Evolutionary conservation across 768 basidiomycete species (phyloP).

Genomic region (Agrocybe pediades): DNA sequence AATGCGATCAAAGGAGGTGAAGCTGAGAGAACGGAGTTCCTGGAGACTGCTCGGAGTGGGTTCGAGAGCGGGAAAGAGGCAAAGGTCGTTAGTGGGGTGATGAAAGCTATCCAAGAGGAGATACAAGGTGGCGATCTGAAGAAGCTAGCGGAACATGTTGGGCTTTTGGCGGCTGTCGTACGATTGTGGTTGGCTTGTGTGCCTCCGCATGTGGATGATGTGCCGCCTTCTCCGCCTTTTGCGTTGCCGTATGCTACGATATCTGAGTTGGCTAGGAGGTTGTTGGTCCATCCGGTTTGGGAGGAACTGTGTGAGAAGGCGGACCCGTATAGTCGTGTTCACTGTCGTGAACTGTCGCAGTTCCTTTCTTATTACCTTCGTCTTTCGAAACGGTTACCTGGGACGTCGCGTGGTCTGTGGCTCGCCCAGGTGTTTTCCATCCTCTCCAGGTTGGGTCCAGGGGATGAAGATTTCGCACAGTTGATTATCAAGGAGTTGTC

Average conservation of each 20-base stretch:
- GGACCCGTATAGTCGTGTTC: slow-evolving; percentile 27
- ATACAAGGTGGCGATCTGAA: slow-evolving; percentile 27
- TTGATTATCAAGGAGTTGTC: slow-evolving; percentile 42
- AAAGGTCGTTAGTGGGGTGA: slow-evolving; percentile 34
- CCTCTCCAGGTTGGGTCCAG: slow-evolving; percentile 58
- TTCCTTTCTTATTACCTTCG: slow-evolving; percentile 57
- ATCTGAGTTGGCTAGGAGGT: slow-evolving; percentile 49
- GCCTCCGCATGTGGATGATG: slow-evolving; percentile 39
- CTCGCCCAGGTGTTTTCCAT: slow-evolving; percentile 65
- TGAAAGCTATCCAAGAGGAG: slow-evolving; percentile 33
- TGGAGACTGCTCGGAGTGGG: slow-evolving; percentile 35
- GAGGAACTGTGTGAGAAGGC: slow-evolving; percentile 23
- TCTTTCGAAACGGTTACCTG: slow-evolving; percentile 60
- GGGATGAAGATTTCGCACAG: slow-evolving; percentile 68
- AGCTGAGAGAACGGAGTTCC: slow-evolving; percentile 49
- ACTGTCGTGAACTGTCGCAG: slow-evolving; percentile 54
- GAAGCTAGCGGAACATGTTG: slow-evolving; percentile 35
- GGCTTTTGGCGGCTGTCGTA: slow-evolving; percentile 47
- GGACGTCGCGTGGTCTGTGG: slow-evolving; percentile 60
- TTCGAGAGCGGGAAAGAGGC: slow-evolving; percentile 44
- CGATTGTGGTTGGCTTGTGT: slow-evolving; percentile 69
- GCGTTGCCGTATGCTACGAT: slow-evolving; percentile 57
- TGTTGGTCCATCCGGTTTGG: slow-evolving; percentile 59
- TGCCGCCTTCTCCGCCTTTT: slow-evolving; percentile 57
- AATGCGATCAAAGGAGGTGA: slow-evolving; percentile 73